phyloP scores from a whole-genome alignment of 2,329 filamentous ascomycete genomes.

The Diaporthe vaccinii region DNA sequence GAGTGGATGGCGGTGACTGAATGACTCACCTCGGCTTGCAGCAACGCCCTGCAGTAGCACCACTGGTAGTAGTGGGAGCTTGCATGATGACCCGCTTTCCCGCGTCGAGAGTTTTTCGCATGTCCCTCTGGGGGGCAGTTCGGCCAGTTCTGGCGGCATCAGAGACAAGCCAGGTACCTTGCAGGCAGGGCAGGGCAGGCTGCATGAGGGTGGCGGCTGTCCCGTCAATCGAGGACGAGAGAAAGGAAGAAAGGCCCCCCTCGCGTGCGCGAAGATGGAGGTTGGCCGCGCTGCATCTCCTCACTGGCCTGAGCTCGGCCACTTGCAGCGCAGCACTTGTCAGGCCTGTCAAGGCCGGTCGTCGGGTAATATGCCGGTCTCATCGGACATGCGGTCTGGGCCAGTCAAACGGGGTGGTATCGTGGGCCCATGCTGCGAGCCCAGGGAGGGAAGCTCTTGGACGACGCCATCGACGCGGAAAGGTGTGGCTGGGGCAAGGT shows the following conservation, averaged over 20 bases:
- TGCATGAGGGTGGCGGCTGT: slow-evolving; percentile 30
- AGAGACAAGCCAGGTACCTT: slow-evolving; percentile 29
- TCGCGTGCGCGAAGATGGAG: slow-evolving; percentile 36
- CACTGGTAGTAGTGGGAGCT: slow-evolving; percentile 26
- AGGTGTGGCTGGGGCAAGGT: slow-evolving; percentile 24
- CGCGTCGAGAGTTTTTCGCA: slow-evolving; percentile 33
- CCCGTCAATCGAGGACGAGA: slow-evolving; percentile 31
- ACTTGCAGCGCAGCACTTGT: slow-evolving; percentile 15
- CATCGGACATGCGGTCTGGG: slow-evolving; percentile 40
- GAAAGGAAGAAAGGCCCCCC: background rate
- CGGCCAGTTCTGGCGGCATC: slow-evolving; percentile 1
- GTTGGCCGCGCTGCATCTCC: slow-evolving; percentile 35
- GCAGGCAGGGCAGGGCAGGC: slow-evolving; percentile 15
- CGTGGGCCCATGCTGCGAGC: slow-evolving; percentile 28
- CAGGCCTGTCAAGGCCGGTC: slow-evolving; percentile 33
- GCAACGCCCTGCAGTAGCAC: slow-evolving; percentile 42
- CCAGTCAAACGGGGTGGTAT: slow-evolving; percentile 35
- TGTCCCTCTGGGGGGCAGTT: background rate
- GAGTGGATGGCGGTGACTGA: slow-evolving; percentile 43
- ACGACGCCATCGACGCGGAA: slow-evolving; percentile 7
- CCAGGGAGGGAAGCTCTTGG: slow-evolving; percentile 23
- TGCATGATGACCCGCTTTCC: slow-evolving; percentile 39
- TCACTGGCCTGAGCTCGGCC: slow-evolving; percentile 39
- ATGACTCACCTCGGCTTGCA: slow-evolving; percentile 42
- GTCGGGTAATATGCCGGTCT: slow-evolving; percentile 38